Evolutionary conservation across 2,329 filamentous ascomycete species (phyloP), one percentile per base, ranked within the genome.

Genomic region (Penicillium occitanis): DNA sequence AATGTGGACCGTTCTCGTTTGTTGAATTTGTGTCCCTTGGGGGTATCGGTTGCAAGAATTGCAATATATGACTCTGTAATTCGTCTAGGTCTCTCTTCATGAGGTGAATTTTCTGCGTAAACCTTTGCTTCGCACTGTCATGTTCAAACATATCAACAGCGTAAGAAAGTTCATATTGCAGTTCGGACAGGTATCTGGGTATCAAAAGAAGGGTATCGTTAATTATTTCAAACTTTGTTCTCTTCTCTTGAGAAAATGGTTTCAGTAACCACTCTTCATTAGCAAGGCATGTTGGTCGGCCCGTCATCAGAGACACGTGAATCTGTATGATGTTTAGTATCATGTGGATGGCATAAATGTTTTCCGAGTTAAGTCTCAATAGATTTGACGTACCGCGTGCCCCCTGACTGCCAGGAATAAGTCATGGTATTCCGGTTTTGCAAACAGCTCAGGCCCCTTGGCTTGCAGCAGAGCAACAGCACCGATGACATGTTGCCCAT

Each of bases 131-230:
- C 40, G 25, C 22, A 35, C 17, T 62, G 30, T 40, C 40, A n/a
- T 17, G 11, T 35, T 59, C 30, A 25, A n/a, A 42, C 6, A 33
- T 10, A 40, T 51, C 33, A 8, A 28, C 5, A 19, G 17, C 19
- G 5, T 28, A 28, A 22, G 22, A 28, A 10, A 50, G 3, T 13
- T 48, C 46, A n/a, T 11, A 13, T 25, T 40, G 50, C 22, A 66
- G 28, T 57, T 44, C 42, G 30, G 37, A 48, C 7, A 59, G 13
- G 40, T 58, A 44, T 30, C 17, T 51, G 10, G 61, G 60, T 28
- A 66, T 66, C 8, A 51, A 48, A 25, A 66, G 60, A 10, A 66
- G 44, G 22, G 10, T 51, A 40, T 66, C 64, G 51, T 63, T 63
- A 5, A 63, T 66, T 22, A 35, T 51, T 22, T 66, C 64, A 28